phyloP scores from a whole-genome alignment of 176 grass and related monocot species.

The Zoysia pacifica region DNA sequence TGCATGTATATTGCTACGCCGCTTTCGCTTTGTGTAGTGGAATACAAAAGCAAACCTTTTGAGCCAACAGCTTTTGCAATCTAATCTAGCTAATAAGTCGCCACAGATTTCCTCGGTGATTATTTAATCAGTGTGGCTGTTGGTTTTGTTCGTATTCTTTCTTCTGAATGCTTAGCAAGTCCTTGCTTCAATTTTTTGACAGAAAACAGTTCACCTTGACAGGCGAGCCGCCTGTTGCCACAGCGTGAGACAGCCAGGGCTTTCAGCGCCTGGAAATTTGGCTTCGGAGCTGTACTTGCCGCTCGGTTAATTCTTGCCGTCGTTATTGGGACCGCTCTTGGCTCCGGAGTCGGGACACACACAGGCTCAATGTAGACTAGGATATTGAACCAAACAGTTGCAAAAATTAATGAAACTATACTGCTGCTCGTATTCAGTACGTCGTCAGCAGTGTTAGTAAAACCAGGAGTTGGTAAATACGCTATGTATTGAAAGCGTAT shows the following conservation, averaged over 20 bases:
- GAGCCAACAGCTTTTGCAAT: too few species aligned
- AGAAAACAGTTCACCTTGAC: constrained; percentile 31
- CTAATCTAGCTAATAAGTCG: too few species aligned
- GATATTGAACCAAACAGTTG: background rate
- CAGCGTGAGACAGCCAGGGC: constrained; percentile 22
- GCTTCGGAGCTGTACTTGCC: background rate
- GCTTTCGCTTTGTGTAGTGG: too few species aligned
- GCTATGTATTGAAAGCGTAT: too few species aligned
- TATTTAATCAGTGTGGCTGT: constrained; percentile 31
- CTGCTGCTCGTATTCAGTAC: background rate
- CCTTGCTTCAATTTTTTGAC: constrained; percentile 1
- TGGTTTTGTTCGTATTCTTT: constrained; percentile 23
- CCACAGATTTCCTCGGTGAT: too few species aligned
- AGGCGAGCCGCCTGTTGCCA: constrained; percentile 27
- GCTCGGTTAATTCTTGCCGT: constrained; percentile 2
- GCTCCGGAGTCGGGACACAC: background rate
- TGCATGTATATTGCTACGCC: too few species aligned
- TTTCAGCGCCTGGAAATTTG: background rate
- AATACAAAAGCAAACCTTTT: too few species aligned
- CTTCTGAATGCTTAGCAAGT: constrained; percentile 6
- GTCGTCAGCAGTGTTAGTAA: background rate
- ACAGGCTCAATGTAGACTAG: background rate
- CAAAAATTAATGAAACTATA: background rate
- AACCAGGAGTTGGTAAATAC: too few species aligned
- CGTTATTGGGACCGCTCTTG: constrained; percentile 9